These are phyloP conservation scores for Mycena venus DNA, from an alignment of 768 basidiomycete species.

Conservation along the genomic window DNA sequence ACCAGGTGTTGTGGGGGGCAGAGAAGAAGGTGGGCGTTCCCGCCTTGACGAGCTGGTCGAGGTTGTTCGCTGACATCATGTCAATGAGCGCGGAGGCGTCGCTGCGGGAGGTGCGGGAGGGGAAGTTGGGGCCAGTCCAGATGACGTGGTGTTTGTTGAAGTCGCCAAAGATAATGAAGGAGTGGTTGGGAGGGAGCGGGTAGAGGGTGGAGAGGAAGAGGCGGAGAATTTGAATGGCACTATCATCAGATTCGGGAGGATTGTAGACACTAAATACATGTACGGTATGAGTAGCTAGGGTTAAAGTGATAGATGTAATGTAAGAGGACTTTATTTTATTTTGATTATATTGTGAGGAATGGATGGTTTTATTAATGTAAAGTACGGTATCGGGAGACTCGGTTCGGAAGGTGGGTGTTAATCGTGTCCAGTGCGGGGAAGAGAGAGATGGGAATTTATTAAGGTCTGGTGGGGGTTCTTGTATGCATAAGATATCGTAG, in stretches of 20 bases:
- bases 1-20: not conserved
- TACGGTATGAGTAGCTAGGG: not conserved
- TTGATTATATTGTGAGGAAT: not conserved
- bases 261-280: slow-evolving; percentile 8
- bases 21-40: slow-evolving; percentile 22
- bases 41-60: slow-evolving; percentile 1
- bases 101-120: not conserved
- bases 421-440: not conserved
- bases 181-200: not conserved
- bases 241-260: not conserved
- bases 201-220: not conserved
- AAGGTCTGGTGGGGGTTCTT: slow-evolving; percentile 12
- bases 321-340: not conserved
- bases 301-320: not conserved
- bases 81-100: not conserved
- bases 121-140: slow-evolving; percentile 11
- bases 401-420: not conserved
- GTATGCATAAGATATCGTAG: slow-evolving; percentile 2
- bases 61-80: not conserved
- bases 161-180: slow-evolving; percentile 6
- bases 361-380: slow-evolving; percentile 6
- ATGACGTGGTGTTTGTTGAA: slow-evolving; percentile 27
- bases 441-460: slow-evolving; percentile 1
- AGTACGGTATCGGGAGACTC: not conserved
- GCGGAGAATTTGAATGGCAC: not conserved